Percentiles rank a stretch among this genome's conserved stretches.
Evolutionary conservation across 2,329 filamentous ascomycete genomes (phyloP).

Genomic region (Zalaria sp.): DNA sequence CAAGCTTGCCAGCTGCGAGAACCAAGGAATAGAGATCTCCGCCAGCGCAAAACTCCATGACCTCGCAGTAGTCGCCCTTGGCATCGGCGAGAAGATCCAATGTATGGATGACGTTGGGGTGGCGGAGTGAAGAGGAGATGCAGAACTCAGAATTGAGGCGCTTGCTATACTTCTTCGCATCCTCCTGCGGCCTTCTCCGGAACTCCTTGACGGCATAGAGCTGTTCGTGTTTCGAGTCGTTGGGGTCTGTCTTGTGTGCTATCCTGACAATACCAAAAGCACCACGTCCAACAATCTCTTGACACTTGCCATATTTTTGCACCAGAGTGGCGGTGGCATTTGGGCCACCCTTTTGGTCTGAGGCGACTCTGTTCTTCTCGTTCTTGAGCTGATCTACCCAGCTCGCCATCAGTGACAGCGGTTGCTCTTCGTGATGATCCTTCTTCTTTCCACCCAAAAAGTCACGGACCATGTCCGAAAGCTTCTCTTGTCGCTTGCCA

Average conservation of each 20-base stretch:
- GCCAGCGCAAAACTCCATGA: slow-evolving; percentile 98
- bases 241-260: slow-evolving; percentile 85
- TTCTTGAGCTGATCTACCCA: slow-evolving; percentile 91
- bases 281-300: slow-evolving; percentile 89
- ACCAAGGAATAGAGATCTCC: slow-evolving; percentile 92
- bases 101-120: slow-evolving; percentile 97
- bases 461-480: slow-evolving; percentile 80
- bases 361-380: slow-evolving; percentile 62
- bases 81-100: slow-evolving; percentile 88
- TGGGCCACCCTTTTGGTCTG: slow-evolving; percentile 63
- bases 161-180: slow-evolving; percentile 95
- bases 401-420: slow-evolving; percentile 81
- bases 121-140: slow-evolving; percentile 89
- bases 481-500: slow-evolving; percentile 83
- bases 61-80: slow-evolving; percentile 95
- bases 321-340: slow-evolving; percentile 67
- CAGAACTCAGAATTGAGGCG: slow-evolving; percentile 94
- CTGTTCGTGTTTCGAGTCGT: slow-evolving; percentile 64
- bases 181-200: slow-evolving; percentile 83
- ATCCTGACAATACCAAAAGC: slow-evolving; percentile 96
- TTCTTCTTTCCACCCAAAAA: slow-evolving; percentile 71
- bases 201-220: slow-evolving; percentile 98
- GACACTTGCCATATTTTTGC: slow-evolving; percentile 97
- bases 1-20: slow-evolving; percentile 78
- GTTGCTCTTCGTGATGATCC: slow-evolving; percentile 57